phyloP scores from a whole-genome alignment of 352 stramenopile species.

The Phytophthora fragariae region DNA sequence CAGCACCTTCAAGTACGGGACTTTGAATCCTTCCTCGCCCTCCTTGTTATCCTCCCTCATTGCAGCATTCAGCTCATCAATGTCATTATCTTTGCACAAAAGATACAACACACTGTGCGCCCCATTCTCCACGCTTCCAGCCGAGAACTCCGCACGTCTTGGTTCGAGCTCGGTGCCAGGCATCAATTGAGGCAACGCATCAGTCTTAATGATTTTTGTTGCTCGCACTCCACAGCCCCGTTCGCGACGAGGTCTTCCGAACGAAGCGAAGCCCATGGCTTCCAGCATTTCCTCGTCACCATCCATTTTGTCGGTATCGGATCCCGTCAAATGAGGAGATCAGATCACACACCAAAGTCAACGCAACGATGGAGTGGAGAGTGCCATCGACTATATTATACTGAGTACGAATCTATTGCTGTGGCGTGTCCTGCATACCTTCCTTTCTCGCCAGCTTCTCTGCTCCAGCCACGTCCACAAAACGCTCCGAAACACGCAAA shows the following conservation, averaged over 20 bases:
- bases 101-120: conserved; percentile 45
- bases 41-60: conserved; percentile 1
- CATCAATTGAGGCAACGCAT: conserved; percentile 41
- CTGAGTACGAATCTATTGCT: conserved; percentile 55
- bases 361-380: conserved; percentile 11
- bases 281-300: conserved; percentile 46
- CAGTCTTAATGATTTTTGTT: background rate
- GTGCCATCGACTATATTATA: conserved; percentile 56
- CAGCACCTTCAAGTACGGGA: conserved; percentile 34
- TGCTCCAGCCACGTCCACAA: conserved; percentile 31
- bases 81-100: conserved; percentile 19
- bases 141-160: conserved; percentile 5
- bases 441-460: conserved; percentile 25
- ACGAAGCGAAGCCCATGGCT: conserved; percentile 72
- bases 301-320: conserved; percentile 33
- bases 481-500: conserved; percentile 46
- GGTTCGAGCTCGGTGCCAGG: conserved; percentile 46
- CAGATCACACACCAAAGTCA: background rate
- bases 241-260: conserved; percentile 44
- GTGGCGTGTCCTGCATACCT: conserved; percentile 26
- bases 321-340: background rate
- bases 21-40: background rate
- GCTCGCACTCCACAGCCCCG: background rate
- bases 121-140: conserved; percentile 23
- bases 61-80: conserved; percentile 12